phyloP scores from a whole-genome alignment of 1,284 basidiomycete genomes.

The Caloboletus inedulis region DNA sequence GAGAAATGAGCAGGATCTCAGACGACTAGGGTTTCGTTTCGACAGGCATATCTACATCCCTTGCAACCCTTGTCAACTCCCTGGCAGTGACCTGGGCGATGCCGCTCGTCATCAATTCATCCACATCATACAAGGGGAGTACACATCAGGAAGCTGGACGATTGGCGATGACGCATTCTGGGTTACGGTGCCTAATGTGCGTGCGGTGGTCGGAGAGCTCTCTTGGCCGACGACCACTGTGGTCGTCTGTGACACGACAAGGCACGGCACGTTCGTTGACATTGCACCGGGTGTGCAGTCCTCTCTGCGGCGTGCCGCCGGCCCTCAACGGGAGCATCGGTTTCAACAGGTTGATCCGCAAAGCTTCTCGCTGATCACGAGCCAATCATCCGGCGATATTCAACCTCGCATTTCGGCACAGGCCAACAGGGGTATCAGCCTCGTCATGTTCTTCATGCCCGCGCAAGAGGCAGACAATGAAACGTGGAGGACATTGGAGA shows the following conservation, averaged over 20 bases:
- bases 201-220: conserved; percentile 18
- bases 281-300: conserved; percentile 12
- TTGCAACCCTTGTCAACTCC: conserved; percentile 6
- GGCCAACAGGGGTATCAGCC: conserved; percentile 4
- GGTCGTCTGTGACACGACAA: conserved; percentile 20
- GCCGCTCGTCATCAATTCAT: conserved; percentile 1
- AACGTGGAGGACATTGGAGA: conserved; percentile 16
- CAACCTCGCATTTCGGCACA: not conserved
- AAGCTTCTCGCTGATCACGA: not conserved
- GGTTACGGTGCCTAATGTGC: conserved; percentile 20
- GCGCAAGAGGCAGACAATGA: conserved; percentile 6
- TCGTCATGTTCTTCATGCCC: conserved; percentile 19
- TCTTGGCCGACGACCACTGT: conserved; percentile 26
- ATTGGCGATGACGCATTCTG: conserved; percentile 14
- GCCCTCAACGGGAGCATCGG: conserved; percentile 9
- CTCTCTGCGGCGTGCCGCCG: conserved; percentile 1
- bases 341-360: conserved; percentile 22
- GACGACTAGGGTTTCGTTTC: conserved; percentile 19
- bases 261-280: conserved; percentile 5
- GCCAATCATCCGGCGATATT: conserved; percentile 1
- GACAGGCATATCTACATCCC: conserved; percentile 23
- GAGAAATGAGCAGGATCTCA: conserved; percentile 14
- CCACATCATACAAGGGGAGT: conserved; percentile 15
- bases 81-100: not conserved
- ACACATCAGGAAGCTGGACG: conserved; percentile 15